Conservation (phyloP, 23 red algal genomes). For the Rhodosorus marinus region DNA sequence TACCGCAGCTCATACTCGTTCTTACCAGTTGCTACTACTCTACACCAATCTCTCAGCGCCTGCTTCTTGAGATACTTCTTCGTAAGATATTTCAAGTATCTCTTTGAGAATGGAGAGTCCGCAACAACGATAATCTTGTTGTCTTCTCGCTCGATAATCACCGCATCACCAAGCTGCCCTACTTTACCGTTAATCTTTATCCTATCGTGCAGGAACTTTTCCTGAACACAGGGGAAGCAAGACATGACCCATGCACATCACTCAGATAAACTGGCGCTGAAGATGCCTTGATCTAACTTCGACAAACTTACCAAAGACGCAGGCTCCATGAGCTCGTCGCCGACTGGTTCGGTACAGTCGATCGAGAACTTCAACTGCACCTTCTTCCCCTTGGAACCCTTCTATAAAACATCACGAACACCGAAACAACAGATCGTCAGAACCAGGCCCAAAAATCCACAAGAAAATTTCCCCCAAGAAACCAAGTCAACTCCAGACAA, state of each 20-base stretch:
- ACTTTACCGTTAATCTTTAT: constrained; percentile 93
- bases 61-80: constrained; percentile 92
- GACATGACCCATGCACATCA: neutral
- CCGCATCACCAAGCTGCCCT: constrained; percentile 35
- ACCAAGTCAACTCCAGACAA: too few species aligned
- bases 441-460: too few species aligned
- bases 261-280: too few species aligned
- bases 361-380: constrained; percentile 12
- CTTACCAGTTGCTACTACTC: constrained; percentile 57
- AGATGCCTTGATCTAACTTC: too few species aligned
- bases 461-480: too few species aligned
- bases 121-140: constrained; percentile 41
- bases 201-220: constrained; percentile 76
- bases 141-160: constrained; percentile 64
- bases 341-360: constrained; percentile 57
- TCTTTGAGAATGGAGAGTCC: constrained; percentile 56
- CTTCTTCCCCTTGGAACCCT: constrained; percentile 28
- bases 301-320: constrained; percentile 38
- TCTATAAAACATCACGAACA: constrained; percentile 5
- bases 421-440: neutral
- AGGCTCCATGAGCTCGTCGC: constrained; percentile 73
- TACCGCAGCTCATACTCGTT: constrained; percentile 85
- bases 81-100: constrained; percentile 83
- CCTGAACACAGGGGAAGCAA: constrained; percentile 9
- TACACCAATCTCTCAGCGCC: constrained; percentile 70